These are phyloP conservation scores for Lolium perenne DNA, from an alignment of 176 grass and related monocot species.

Conservation along the genomic window DNA sequence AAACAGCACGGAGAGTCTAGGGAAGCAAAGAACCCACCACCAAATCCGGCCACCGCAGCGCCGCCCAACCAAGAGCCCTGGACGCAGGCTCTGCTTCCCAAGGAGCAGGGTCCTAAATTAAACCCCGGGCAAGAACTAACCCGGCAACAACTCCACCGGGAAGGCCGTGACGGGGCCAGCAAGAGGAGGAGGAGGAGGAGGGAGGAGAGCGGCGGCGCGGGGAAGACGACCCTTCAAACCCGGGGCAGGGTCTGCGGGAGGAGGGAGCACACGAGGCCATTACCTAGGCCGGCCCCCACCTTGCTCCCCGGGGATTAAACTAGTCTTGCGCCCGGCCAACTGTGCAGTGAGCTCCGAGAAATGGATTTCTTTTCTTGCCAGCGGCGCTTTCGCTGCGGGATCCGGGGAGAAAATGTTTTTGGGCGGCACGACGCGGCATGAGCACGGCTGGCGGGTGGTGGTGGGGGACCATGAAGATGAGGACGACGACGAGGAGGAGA, in stretches of 20 bases:
- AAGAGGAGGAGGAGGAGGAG: neutral
- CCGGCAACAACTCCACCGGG: conserved; percentile 39
- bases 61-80: neutral
- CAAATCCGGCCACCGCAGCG: neutral
- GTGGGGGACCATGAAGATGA: conserved; percentile 30
- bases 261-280: conserved; percentile 49
- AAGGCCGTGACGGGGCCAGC: neutral
- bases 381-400: neutral
- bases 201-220: conserved; percentile 28
- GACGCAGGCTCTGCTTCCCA: neutral
- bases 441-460: conserved; percentile 14
- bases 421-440: conserved; percentile 28
- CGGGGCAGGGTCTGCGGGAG: conserved; percentile 45
- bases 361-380: neutral
- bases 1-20: neutral
- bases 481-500: neutral
- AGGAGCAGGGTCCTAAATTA: conserved; percentile 22
- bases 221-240: conserved; percentile 32
- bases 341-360: conserved; percentile 29
- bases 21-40: conserved; percentile 28
- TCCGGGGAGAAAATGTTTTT: conserved; percentile 35
- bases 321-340: conserved; percentile 41
- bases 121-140: neutral
- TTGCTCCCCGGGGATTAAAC: conserved; percentile 45
- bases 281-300: conserved; percentile 22